phyloP scores from a whole-genome alignment of 2,329 filamentous ascomycete species.

The Fulvia fulva region DNA sequence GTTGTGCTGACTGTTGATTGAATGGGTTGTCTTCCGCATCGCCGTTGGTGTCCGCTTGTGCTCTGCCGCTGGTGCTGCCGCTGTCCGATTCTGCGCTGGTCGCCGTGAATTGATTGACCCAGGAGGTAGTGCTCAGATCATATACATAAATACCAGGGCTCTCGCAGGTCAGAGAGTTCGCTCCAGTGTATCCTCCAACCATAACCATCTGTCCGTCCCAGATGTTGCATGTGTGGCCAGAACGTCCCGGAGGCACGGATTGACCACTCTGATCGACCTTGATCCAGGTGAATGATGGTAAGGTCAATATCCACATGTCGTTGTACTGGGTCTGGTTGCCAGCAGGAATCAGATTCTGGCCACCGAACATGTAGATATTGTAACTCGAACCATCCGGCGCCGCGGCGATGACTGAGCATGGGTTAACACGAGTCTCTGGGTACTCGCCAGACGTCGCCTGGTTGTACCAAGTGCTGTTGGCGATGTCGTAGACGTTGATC shows the following conservation, averaged over 20 bases:
- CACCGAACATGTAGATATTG: constrained; percentile 74
- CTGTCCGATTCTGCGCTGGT: constrained; percentile 47
- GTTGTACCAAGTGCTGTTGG: constrained; percentile 65
- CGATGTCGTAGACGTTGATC: constrained; percentile 78
- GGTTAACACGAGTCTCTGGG: constrained; percentile 60
- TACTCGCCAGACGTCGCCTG: constrained; percentile 61
- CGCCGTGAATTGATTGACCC: constrained; percentile 68
- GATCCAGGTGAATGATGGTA: constrained; percentile 80
- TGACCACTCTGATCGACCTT: constrained; percentile 54
- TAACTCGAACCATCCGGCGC: constrained; percentile 63
- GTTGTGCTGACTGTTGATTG: constrained; percentile 51
- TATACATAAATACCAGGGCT: constrained; percentile 69
- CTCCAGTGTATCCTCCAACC: constrained; percentile 66
- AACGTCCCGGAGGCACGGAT: constrained; percentile 54
- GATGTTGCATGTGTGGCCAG: constrained; percentile 71
- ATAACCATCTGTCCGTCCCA: constrained; percentile 80
- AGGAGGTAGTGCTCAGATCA: constrained; percentile 65
- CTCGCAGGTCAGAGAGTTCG: constrained; percentile 57
- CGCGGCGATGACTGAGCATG: constrained; percentile 68
- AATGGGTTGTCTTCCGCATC: constrained; percentile 26
- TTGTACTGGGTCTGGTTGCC: constrained; percentile 59
- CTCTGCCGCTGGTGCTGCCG: constrained; percentile 8
- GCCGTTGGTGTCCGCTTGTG: constrained; percentile 7
- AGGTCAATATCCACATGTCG: constrained; percentile 74
- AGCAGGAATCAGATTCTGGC: constrained; percentile 66